These are phyloP conservation scores for Fusarium pseudoanthophilum DNA, from an alignment of 2,329 filamentous ascomycete species.

Conservation along the genomic window DNA sequence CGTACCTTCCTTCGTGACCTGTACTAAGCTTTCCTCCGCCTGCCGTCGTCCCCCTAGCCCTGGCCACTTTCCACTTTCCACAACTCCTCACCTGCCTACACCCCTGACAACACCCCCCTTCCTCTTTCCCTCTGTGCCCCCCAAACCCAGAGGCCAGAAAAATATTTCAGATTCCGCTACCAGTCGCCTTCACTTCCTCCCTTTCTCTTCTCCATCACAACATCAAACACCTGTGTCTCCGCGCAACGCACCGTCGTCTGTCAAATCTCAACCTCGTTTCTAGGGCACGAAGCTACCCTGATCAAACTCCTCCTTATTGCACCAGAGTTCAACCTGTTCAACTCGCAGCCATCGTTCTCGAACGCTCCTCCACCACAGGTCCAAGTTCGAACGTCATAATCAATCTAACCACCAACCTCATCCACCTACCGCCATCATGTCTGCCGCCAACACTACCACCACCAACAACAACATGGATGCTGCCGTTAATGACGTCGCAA, in stretches of 20 bases:
- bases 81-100: constrained; percentile 40
- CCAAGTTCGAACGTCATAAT: constrained; percentile 59
- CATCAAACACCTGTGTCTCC: constrained; percentile 58
- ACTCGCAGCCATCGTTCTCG: constrained; percentile 54
- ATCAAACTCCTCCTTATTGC: constrained; percentile 66
- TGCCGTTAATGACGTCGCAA: constrained; percentile 82
- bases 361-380: constrained; percentile 57
- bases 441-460: constrained; percentile 61
- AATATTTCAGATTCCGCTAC: constrained; percentile 56
- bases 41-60: constrained; percentile 39
- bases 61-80: constrained; percentile 45
- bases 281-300: constrained; percentile 95
- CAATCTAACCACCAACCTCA: constrained; percentile 55
- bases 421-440: constrained; percentile 76
- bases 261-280: constrained; percentile 60
- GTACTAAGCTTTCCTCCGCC: constrained; percentile 32
- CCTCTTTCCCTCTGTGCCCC: constrained; percentile 39
- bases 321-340: constrained; percentile 72
- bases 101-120: constrained; percentile 42
- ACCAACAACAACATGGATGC: constrained; percentile 60
- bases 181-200: constrained; percentile 43
- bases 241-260: constrained; percentile 61
- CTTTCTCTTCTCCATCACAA: constrained; percentile 55
- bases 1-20: constrained; percentile 36
- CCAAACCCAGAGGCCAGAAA: constrained; percentile 47